Evolutionary conservation across 148 eudicot genomes (phyloP), one percentile per base, ranked within the genome.

Genomic region (Fagopyrum tataricum): DNA sequence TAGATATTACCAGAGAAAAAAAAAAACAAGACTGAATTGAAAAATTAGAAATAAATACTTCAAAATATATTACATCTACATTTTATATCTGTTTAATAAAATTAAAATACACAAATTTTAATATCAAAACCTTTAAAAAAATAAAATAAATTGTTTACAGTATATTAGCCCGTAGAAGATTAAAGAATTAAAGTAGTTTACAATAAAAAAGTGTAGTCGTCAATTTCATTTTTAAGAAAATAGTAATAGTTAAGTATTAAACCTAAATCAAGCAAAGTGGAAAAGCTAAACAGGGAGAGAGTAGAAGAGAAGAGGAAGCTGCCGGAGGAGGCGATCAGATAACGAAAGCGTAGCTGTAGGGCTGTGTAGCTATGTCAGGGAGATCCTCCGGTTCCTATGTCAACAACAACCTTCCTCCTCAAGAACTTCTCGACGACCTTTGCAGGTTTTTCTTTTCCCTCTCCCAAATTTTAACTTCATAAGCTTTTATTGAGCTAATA

Each of bases 391-490:
- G 93, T 70, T 84, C 85, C 80, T 81, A 91, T 7, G 69, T 81
- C 24, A 91, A 91, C 77, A 83, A 82, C 75, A 89, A 84, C 20
- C 93, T 91, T 44, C 99, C 97, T 79, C 92, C 99, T 79, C 90
- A 95, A 84, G 99, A 95, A 78, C 96, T 95, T 73, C 93, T 95
- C 67, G 99, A 95, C 77, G 99, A 95, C 85, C 97, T 95, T 76
- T 95, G 99, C 97, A 95, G 99, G 99, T 91, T 44, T 21, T 37
- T 21, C 66, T 67, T 20, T 7, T 56, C 43, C 66, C 68, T 71
- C 72, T 49, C 47, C 37, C 51, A 18, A 0, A 23, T 13, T 62
- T 21, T 49, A 64, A 64, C 18, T 39, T 64, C 1, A n/a, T 17
- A 37, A 64, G 17, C 42, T 37, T 14, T 26, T 64, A 0, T 64